Percentiles rank a stretch among this genome's conserved stretches.
phyloP scores from a whole-genome alignment of 169 alveolate species.

The Eimeria acervulina region DNA sequence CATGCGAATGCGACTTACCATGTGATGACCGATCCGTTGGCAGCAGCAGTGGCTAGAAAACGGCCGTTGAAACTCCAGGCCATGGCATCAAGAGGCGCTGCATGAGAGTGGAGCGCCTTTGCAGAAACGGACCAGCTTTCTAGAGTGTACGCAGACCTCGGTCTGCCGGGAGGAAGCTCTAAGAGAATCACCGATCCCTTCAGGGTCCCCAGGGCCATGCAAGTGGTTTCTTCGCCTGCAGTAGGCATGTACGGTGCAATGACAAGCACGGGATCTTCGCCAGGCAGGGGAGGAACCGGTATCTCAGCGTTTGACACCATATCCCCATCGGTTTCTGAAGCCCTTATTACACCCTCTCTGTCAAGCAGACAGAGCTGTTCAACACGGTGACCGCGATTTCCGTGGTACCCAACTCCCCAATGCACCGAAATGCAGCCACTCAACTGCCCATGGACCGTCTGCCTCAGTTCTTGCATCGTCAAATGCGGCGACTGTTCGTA shows the following conservation, averaged over 20 bases:
- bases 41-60: constrained; percentile 38
- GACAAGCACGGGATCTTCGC: not conserved
- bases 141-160: not conserved
- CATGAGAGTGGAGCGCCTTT: constrained; percentile 7
- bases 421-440: constrained; percentile 8
- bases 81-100: constrained; percentile 25
- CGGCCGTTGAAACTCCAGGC: constrained; percentile 11
- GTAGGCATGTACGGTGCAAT: not conserved
- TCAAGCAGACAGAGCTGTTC: not conserved
- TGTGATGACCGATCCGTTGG: not conserved
- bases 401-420: not conserved
- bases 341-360: not conserved
- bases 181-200: constrained; percentile 18
- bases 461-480: constrained; percentile 42
- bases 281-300: not conserved
- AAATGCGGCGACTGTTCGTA: not conserved
- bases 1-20: not conserved
- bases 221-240: not conserved
- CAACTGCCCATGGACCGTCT: not conserved
- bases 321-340: not conserved
- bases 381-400: not conserved
- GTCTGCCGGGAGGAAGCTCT: not conserved
- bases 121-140: constrained; percentile 42
- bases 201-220: constrained; percentile 29
- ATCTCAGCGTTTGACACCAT: not conserved